Percentiles rank a stretch among this genome's conserved stretches.
These are phyloP conservation scores for Fusarium torulosum DNA, from an alignment of 2,329 filamentous ascomycete species.

Conservation along the genomic window DNA sequence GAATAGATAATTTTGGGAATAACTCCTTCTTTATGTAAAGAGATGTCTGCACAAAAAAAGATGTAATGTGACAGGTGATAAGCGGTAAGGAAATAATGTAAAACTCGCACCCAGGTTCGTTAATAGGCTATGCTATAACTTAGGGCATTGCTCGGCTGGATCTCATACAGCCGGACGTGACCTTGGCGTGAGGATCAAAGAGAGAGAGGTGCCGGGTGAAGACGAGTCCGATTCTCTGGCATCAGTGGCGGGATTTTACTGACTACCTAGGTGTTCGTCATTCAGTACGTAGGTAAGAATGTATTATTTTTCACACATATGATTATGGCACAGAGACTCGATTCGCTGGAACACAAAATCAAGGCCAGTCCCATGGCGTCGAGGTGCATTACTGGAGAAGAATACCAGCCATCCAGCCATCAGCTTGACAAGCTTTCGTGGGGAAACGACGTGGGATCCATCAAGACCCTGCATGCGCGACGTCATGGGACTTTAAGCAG, in stretches of 20 bases:
- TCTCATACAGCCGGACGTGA: slow-evolving; percentile 12
- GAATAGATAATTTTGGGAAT: slow-evolving; percentile 15
- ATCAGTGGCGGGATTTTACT: slow-evolving; percentile 29
- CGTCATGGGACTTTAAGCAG: slow-evolving; percentile 40
- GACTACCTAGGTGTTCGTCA: slow-evolving; percentile 25
- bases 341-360: slow-evolving; percentile 29
- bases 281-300: slow-evolving; percentile 5
- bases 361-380: slow-evolving; percentile 41
- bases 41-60: slow-evolving; percentile 6
- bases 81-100: slow-evolving; percentile 23
- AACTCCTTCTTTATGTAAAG: slow-evolving; percentile 42
- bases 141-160: slow-evolving; percentile 13
- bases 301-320: slow-evolving; percentile 16
- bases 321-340: slow-evolving; percentile 12
- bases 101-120: slow-evolving; percentile 14
- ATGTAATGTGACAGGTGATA: slow-evolving; percentile 20
- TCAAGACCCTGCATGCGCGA: slow-evolving; percentile 44
- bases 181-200: slow-evolving; percentile 18
- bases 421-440: slow-evolving; percentile 28
- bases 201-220: background rate
- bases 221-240: slow-evolving; percentile 1
- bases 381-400: slow-evolving; percentile 33
- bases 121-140: slow-evolving; percentile 16
- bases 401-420: slow-evolving; percentile 30
- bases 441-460: slow-evolving; percentile 21